Evolutionary conservation across 2,329 filamentous ascomycete genomes (phyloP), one percentile per base, ranked within the genome.

Genomic region (Pseudogymnoascus sp.): DNA sequence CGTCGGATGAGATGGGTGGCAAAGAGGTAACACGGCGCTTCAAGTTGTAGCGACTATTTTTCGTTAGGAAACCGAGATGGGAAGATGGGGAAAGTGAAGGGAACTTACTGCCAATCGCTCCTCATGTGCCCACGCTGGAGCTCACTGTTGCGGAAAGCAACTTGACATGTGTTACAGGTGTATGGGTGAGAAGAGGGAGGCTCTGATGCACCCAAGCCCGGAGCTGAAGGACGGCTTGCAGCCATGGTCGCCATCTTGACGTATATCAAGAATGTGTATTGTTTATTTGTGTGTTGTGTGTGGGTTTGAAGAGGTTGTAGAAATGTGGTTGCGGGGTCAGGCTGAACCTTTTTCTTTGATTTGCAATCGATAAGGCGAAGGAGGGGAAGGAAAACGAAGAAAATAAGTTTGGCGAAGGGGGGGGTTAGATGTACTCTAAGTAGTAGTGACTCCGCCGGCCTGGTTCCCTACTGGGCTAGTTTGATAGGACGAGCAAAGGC

Each of bases 141-240:
- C 74, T 97, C 93, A 75, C 90, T 92, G 73, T 91, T 92, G 68
- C 93, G 88, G 78, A 97, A 99, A 61, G 93, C 95, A 70, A 99
- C 93, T 75, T 96, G 91, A 74, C 95, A 99, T 64, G 93, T 95
- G 77, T 97, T 99, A 86, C 95, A 99, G 63, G 93, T 97, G 78
- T 93, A 99, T 1, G 95, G 93, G 74, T 97, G 91, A 25, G 88
- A 82, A 34, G 83, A 74, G 18, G 74, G 73, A 18, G 78, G 68
- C 61, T 73, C 72, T 65, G 68, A 28, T 25, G 65, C 59, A 16
- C 64, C 63, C 23, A 64, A 42, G n/a, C 63, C 60, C 34, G 66
- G 60, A 62, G 68, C 71, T 62, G 68, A 68, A 59, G 66, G 63
- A 64, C 78, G 74, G 69, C 71, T 77, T 43, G 73, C 74, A 37